phyloP scores from a whole-genome alignment of 2,329 filamentous ascomycete genomes.

The Sporothrix brunneoviolacea region DNA sequence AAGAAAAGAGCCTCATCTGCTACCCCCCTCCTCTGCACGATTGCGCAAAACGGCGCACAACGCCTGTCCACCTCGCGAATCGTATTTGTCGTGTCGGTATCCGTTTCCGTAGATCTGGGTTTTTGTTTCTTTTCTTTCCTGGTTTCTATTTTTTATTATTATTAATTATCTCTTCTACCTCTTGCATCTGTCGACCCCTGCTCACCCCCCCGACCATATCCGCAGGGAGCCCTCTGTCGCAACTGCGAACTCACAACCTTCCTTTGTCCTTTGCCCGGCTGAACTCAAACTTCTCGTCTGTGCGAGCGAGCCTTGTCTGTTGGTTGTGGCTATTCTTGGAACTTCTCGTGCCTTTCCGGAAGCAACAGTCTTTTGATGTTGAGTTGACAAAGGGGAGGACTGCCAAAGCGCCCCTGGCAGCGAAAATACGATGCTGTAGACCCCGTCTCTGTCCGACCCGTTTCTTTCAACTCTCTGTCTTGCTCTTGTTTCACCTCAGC shows the following conservation, averaged over 20 bases:
- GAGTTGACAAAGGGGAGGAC: conserved; percentile 5
- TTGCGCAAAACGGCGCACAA: not conserved
- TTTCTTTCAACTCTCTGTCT: not conserved
- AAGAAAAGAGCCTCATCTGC: no score
- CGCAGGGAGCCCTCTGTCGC: not conserved
- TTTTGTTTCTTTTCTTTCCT: not conserved
- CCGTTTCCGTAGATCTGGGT: not conserved
- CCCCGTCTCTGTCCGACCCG: not conserved
- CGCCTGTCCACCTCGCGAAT: conserved; percentile 2
- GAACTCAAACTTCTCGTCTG: conserved; percentile 1
- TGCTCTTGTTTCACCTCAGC: not conserved
- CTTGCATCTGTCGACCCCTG: not conserved
- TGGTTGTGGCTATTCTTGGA: not conserved
- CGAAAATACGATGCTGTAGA: not conserved
- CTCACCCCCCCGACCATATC: no score
- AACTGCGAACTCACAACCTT: not conserved
- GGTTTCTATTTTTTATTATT: not conserved
- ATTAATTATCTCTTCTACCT: not conserved
- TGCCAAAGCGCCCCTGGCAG: not conserved
- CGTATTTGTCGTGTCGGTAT: conserved; percentile 1
- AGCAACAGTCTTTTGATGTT: no score
- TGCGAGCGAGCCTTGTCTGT: not conserved
- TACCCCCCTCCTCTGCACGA: no score
- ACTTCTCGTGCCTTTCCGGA: conserved; percentile 7
- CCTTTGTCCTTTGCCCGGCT: conserved; percentile 6